A percentile compares a stretch with the other conserved stretches of the same genome.
Evolutionary conservation across 164 flowering plant genomes (phyloP).

Genomic region (Litsea cubeba): DNA sequence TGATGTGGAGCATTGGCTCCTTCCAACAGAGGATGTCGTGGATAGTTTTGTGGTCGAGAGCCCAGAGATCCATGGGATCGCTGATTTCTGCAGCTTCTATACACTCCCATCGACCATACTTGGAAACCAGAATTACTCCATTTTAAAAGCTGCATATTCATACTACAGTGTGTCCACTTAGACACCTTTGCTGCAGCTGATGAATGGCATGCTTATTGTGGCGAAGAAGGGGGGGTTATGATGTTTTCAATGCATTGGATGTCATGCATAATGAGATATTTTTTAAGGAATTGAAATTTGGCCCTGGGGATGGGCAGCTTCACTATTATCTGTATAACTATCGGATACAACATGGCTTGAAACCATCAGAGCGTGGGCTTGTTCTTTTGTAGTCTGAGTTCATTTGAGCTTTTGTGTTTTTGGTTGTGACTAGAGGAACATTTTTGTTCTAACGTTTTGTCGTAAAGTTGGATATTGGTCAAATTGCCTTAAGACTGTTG

Average conservation of each 20-base stretch:
- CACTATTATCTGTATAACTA: slow-evolving; percentile 57
- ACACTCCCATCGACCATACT: slow-evolving; percentile 53
- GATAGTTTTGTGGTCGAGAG: slow-evolving; percentile 54
- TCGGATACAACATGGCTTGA: slow-evolving; percentile 33
- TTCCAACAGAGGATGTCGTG: slow-evolving; percentile 40
- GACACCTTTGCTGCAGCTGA: slow-evolving; percentile 53
- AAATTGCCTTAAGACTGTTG: too few species aligned
- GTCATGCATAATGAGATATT: slow-evolving; percentile 48
- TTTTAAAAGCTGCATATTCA: slow-evolving; percentile 52
- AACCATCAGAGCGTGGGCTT: slow-evolving; percentile 50
- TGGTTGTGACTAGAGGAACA: background rate
- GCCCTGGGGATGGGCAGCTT: slow-evolving; percentile 56
- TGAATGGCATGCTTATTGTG: slow-evolving; percentile 52
- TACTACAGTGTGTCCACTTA: slow-evolving; percentile 43
- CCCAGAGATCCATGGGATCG: slow-evolving; percentile 41
- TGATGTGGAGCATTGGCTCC: slow-evolving; percentile 55
- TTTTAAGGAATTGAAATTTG: slow-evolving; percentile 51
- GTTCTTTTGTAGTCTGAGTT: slow-evolving; percentile 35
- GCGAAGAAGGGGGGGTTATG: slow-evolving; percentile 44
- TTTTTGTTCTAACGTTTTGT: slow-evolving; percentile 1
- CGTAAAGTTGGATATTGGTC: background rate
- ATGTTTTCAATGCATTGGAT: slow-evolving; percentile 54
- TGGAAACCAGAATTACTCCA: slow-evolving; percentile 42
- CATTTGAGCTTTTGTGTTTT: background rate
- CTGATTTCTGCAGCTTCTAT: slow-evolving; percentile 58